phyloP scores from a whole-genome alignment of 192 early-diverging fungal genomes.

The Powellomyces hirtus region DNA sequence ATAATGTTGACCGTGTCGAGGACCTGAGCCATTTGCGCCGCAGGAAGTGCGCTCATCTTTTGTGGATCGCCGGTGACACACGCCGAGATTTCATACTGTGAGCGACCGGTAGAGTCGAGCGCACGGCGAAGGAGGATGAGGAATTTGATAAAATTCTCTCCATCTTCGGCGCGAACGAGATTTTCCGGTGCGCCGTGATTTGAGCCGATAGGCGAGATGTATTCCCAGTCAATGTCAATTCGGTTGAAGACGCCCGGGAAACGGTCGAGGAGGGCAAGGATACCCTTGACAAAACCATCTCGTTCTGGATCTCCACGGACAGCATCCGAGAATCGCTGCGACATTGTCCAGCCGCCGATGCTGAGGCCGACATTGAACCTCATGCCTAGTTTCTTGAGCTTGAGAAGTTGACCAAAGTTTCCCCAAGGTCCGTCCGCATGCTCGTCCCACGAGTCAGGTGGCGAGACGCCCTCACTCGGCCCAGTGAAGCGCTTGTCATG shows the following conservation, averaged over 20 bases:
- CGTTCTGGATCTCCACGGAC: slow-evolving; percentile 28
- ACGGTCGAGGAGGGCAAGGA: slow-evolving; percentile 30
- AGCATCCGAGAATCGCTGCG: slow-evolving; percentile 49
- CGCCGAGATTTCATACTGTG: slow-evolving; percentile 41
- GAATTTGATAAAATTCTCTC: slow-evolving; percentile 72
- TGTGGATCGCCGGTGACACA: slow-evolving; percentile 45
- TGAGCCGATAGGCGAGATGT: slow-evolving; percentile 42
- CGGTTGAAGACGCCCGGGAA: slow-evolving; percentile 46
- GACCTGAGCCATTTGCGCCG: slow-evolving; percentile 30
- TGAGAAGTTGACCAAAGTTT: slow-evolving; percentile 53
- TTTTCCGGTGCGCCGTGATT: slow-evolving; percentile 57
- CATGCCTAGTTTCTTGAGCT: slow-evolving; percentile 43
- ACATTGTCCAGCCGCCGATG: slow-evolving; percentile 53
- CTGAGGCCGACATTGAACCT: slow-evolving; percentile 45
- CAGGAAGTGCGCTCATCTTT: slow-evolving; percentile 42
- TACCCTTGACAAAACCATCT: slow-evolving; percentile 35
- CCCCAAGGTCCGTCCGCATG: slow-evolving; percentile 24
- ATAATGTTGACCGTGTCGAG: slow-evolving; percentile 83
- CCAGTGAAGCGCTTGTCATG: slow-evolving; percentile 43
- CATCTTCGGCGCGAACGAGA: slow-evolving; percentile 65
- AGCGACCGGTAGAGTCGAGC: slow-evolving; percentile 57
- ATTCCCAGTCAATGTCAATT: slow-evolving; percentile 55
- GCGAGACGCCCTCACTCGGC: slow-evolving; percentile 34
- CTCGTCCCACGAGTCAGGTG: slow-evolving; percentile 43
- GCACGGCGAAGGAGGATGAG: slow-evolving; percentile 66